These are phyloP conservation scores for Fusarium aywerte DNA, from an alignment of 2,329 filamentous ascomycete species.

Conservation along the genomic window DNA sequence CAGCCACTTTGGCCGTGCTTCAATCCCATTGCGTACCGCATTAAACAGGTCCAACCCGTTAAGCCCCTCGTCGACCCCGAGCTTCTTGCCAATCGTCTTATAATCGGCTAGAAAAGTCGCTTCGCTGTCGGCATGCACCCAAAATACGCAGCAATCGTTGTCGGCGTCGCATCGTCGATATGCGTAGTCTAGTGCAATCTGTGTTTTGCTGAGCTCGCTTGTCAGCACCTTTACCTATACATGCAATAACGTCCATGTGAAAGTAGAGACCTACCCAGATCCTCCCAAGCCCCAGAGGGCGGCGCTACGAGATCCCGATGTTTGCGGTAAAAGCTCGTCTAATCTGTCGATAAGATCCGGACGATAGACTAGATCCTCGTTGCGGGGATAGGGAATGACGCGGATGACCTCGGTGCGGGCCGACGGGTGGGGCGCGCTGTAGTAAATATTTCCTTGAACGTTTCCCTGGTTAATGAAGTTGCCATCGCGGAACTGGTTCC, in stretches of 20 bases:
- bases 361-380: conserved; percentile 40
- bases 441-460: conserved; percentile 9
- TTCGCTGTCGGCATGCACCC: conserved; percentile 51
- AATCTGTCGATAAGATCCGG: conserved; percentile 27
- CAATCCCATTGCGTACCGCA: conserved; percentile 8
- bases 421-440: conserved; percentile 3
- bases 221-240: too few relatives aligned
- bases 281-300: too few relatives aligned
- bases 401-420: conserved; percentile 7
- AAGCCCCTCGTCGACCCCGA: conserved; percentile 13
- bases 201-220: conserved; percentile 51
- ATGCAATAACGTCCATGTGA: too few relatives aligned
- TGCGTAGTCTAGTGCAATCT: conserved; percentile 52
- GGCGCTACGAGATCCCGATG: too few relatives aligned
- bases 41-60: conserved; percentile 38
- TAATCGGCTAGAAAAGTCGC: conserved; percentile 49
- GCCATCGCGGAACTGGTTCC: background rate
- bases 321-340: conserved; percentile 28
- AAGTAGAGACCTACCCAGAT: background rate
- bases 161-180: conserved; percentile 40
- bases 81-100: conserved; percentile 40
- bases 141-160: conserved; percentile 49
- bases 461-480: background rate
- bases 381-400: conserved; percentile 39
- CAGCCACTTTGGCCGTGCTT: conserved; percentile 1